A percentile compares a stretch with the other conserved stretches of the same genome.
phyloP scores from a whole-genome alignment of 2,329 filamentous ascomycete genomes.

The Nemania bipapillata region DNA sequence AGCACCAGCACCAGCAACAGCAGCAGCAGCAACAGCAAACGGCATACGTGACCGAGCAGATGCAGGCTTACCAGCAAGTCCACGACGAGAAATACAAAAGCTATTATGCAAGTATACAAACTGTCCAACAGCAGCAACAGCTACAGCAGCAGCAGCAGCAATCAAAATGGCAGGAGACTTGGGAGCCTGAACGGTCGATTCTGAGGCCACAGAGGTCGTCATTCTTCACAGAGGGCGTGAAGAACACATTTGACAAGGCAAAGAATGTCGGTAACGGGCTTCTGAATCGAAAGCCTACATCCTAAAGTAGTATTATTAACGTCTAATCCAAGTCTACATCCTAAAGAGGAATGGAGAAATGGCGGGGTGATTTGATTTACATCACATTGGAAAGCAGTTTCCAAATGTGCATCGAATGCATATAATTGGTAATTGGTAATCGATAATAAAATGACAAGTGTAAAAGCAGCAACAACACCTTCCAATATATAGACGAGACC shows the following conservation, averaged over 20 bases:
- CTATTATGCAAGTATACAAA: conserved; percentile 40
- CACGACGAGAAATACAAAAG: conserved; percentile 41
- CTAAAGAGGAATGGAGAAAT: too few relatives aligned
- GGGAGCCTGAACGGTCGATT: conserved; percentile 37
- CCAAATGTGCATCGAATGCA: too few relatives aligned
- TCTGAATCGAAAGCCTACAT: conserved; percentile 41
- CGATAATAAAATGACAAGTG: too few relatives aligned
- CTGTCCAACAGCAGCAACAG: conserved; percentile 29
- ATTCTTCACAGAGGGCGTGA: conserved; percentile 45
- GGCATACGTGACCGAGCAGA: conserved; percentile 34
- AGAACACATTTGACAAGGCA: conserved; percentile 47
- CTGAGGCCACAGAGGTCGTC: conserved; percentile 45
- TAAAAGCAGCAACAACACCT: too few relatives aligned
- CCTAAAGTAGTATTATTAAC: too few relatives aligned
- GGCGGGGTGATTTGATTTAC: too few relatives aligned
- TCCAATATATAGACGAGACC: too few relatives aligned
- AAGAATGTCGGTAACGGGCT: conserved; percentile 47
- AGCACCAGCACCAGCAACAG: conserved; percentile 37
- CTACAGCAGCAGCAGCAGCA: conserved; percentile 36
- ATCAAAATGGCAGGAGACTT: conserved; percentile 36
- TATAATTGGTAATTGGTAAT: too few relatives aligned
- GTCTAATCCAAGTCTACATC: too few relatives aligned
- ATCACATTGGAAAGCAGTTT: too few relatives aligned
- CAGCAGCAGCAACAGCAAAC: conserved; percentile 36
- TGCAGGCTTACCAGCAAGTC: conserved; percentile 36